A percentile compares a stretch with the other conserved stretches of the same genome.
Conservation (phyloP, 805 yeast genomes). For the Kazachstania taianensis region DNA sequence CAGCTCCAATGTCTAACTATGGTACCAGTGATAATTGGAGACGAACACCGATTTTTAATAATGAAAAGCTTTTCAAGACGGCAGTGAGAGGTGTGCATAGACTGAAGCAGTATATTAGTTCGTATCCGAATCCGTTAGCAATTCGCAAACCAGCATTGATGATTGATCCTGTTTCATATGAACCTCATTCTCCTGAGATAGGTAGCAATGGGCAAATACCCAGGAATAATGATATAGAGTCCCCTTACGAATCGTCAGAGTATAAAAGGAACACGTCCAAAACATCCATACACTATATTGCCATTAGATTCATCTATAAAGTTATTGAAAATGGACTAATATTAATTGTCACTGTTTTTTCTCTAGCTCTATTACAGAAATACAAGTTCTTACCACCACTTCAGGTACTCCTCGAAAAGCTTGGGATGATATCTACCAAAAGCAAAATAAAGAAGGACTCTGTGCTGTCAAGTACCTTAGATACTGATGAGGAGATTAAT, state of each 20-base stretch:
- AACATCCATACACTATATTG: background rate
- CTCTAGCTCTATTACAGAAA: conserved; percentile 23
- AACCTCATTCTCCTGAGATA: background rate
- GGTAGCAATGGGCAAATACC: background rate
- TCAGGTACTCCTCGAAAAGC: conserved; percentile 23
- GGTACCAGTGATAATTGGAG: conserved; percentile 35
- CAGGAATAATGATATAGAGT: background rate
- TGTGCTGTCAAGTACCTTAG: too few species aligned
- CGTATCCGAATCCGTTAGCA: conserved; percentile 3
- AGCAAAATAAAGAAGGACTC: background rate
- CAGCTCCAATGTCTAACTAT: conserved; percentile 69
- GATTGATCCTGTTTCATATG: conserved; percentile 19
- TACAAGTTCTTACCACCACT: conserved; percentile 28
- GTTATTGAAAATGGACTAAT: conserved; percentile 34
- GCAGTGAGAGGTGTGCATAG: conserved; percentile 45
- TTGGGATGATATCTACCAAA: conserved; percentile 15
- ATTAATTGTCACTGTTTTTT: conserved; percentile 25
- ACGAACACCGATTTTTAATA: conserved; percentile 28
- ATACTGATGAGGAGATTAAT: too few species aligned
- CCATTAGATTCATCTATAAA: conserved; percentile 15
- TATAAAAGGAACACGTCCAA: background rate
- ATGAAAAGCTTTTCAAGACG: conserved; percentile 32
- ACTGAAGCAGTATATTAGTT: conserved; percentile 4
- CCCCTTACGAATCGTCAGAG: background rate
- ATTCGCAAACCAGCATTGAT: conserved; percentile 13